A percentile compares a stretch with the other conserved stretches of the same genome.
Conservation (phyloP, 345 rosid species). For the Pelargonium nanum region DNA sequence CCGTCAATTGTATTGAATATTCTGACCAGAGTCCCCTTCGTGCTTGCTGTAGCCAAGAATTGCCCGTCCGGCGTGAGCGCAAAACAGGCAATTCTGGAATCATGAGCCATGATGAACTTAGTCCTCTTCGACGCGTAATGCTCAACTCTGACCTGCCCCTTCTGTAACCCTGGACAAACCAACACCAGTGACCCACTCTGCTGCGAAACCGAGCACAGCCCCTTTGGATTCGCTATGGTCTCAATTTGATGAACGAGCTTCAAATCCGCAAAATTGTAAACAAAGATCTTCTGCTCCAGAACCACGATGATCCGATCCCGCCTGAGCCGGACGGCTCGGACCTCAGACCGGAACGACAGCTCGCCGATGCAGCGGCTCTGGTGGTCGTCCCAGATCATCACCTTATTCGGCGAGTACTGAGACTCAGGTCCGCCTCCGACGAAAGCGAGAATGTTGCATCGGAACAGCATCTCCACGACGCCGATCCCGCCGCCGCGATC, state of each 20-base stretch:
- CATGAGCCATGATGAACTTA: conserved; percentile 87
- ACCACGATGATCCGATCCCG: conserved; percentile 63
- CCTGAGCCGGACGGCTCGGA: conserved; percentile 22
- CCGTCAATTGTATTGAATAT: conserved; percentile 71
- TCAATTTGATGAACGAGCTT: conserved; percentile 85
- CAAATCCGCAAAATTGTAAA: conserved; percentile 74
- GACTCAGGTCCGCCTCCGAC: conserved; percentile 29
- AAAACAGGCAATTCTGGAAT: conserved; percentile 84
- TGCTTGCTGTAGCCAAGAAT: conserved; percentile 78
- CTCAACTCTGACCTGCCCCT: conserved; percentile 85
- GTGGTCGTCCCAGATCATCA: conserved; percentile 35
- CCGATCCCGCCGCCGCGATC: conserved; percentile 24
- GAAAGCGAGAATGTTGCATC: conserved; percentile 27
- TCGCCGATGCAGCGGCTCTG: conserved; percentile 33
- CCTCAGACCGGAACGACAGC: conserved; percentile 30
- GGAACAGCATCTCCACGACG: conserved; percentile 29
- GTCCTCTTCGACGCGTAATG: conserved; percentile 81
- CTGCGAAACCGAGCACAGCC: conserved; percentile 84
- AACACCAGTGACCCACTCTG: conserved; percentile 62
- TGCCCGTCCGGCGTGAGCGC: conserved; percentile 76
- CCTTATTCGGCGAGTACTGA: conserved; percentile 24
- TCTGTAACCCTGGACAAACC: conserved; percentile 82
- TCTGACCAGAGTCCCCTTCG: conserved; percentile 81
- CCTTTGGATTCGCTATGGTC: conserved; percentile 77
- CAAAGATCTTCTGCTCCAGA: conserved; percentile 78